Base-by-base conservation (phyloP, 2,329 filamentous ascomycete genomes). In the Diaporthe sp. region DNA sequence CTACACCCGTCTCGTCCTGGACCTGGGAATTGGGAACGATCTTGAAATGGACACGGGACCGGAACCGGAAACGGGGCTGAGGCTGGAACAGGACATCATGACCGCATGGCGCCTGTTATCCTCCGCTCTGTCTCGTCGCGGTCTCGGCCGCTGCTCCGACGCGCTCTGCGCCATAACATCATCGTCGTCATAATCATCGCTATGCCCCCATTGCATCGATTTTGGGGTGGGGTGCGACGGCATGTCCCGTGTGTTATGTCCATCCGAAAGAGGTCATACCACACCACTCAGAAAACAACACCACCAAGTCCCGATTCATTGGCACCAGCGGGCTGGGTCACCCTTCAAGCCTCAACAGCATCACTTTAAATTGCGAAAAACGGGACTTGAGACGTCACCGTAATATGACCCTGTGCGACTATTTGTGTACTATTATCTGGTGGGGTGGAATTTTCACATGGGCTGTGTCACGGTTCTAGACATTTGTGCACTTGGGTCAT, bases 321-420 rank as follows among this genome's bases (percentile, higher is more conserved):
- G 47, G 60, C 61, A 68, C 74, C 74, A 75, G 71, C 70, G 39
- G 53, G 70, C 70, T 75, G 71, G 71, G 49, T 75, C 10, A 57
- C 51, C 42, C 60, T 44, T 44, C 25, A 15, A 47, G 12, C 39
- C 58, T 28, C 25, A 9, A 25, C 25, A 67, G 20, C 63, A 53
- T 39, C 44, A 49, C 17, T 51, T 2, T 25, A 37, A 51, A 37
- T 37, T 6, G 9, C 9, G 22, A 20, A 25, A 25, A 53, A 68
- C 22, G 47, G 63, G 63, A 68, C 31, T 2, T 15, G 2, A 13
- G 44, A 37, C 47, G 47, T 68, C 20, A 68, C 31, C 44, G 22
- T 39, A 68, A 51, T 68, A 34, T 15, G 22, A 53, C 63, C 44
- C 47, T 68, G 63, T 68, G 63, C 47, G 49, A 68, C 10, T 68